Evolutionary conservation across 805 yeast species (phyloP).

Genomic region (Candida palmyrensis): DNA sequence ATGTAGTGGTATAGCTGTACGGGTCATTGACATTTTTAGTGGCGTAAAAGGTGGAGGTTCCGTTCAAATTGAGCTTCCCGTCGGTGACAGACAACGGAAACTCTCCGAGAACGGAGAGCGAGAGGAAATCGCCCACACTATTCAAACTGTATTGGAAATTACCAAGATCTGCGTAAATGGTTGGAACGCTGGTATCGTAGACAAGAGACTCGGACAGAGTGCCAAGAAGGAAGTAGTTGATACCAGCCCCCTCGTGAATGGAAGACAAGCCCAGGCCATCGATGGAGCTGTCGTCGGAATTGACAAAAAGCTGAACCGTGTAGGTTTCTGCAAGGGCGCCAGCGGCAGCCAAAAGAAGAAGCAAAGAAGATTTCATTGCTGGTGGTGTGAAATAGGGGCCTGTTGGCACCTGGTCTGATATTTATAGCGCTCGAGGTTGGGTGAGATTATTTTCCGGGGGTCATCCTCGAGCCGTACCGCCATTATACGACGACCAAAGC

Average conservation of each 20-base stretch:
- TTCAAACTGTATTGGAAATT: not conserved
- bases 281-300: constrained; percentile 20
- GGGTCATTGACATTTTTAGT: constrained; percentile 25
- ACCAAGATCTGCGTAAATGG: not conserved
- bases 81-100: too few species aligned
- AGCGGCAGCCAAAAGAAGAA: too few species aligned
- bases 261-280: constrained; percentile 23
- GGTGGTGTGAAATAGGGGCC: too few species aligned
- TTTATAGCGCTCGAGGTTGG: too few species aligned
- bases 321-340: constrained; percentile 5
- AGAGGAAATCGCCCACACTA: constrained; percentile 1
- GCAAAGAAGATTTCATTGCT: too few species aligned
- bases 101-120: constrained; percentile 6
- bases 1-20: constrained; percentile 16
- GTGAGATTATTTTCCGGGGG: too few species aligned
- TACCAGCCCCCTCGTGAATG: constrained; percentile 43
- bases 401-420: too few species aligned
- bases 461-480: too few species aligned
- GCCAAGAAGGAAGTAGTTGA: constrained; percentile 33
- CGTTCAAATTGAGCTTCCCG: constrained; percentile 11
- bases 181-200: constrained; percentile 12
- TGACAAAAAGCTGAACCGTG: constrained; percentile 15
- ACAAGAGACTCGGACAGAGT: constrained; percentile 12
- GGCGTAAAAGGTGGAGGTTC: constrained; percentile 18
- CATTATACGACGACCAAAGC: too few species aligned